Percentiles rank a stretch among this genome's conserved stretches.
Conservation (phyloP, 306 rosid genomes). For the Hippophae rhamnoides region DNA sequence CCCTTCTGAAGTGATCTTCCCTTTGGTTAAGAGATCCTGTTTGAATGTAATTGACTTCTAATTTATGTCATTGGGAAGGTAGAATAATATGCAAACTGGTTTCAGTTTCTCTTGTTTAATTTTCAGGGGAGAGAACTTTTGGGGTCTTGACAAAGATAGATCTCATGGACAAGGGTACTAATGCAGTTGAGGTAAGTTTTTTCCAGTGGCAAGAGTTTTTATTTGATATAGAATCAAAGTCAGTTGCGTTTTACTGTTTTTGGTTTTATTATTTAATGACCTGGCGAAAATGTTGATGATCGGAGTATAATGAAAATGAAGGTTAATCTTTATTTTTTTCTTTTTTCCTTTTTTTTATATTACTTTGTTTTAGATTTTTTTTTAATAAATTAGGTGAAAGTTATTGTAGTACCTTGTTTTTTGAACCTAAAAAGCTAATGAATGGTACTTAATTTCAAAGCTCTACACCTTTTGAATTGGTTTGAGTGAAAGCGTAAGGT, state of each 20-base stretch:
- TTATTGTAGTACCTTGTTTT: too few species aligned
- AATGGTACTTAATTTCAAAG: too few species aligned
- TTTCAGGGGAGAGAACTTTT: slow-evolving; percentile 38
- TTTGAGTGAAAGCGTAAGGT: too few species aligned
- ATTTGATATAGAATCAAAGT: not conserved
- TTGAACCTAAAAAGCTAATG: too few species aligned
- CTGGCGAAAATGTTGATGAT: not conserved
- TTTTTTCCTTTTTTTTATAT: not conserved
- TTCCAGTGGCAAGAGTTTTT: not conserved
- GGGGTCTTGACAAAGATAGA: slow-evolving; percentile 44
- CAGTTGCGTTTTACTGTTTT: not conserved
- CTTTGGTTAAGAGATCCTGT: not conserved
- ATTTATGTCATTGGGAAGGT: too few species aligned
- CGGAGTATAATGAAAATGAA: not conserved
- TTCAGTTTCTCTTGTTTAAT: slow-evolving; percentile 5
- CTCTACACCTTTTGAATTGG: too few species aligned
- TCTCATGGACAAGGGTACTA: slow-evolving; percentile 45
- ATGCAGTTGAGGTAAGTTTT: slow-evolving; percentile 39
- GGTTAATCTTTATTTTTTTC: too few species aligned
- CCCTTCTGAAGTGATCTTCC: not conserved
- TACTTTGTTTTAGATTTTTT: too few species aligned
- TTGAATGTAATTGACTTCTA: not conserved
- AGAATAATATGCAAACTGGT: not conserved
- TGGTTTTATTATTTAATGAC: not conserved
- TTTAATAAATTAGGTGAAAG: too few species aligned